Conservation (phyloP, 208 protist genomes). For the Naegleria lovaniensis region DNA sequence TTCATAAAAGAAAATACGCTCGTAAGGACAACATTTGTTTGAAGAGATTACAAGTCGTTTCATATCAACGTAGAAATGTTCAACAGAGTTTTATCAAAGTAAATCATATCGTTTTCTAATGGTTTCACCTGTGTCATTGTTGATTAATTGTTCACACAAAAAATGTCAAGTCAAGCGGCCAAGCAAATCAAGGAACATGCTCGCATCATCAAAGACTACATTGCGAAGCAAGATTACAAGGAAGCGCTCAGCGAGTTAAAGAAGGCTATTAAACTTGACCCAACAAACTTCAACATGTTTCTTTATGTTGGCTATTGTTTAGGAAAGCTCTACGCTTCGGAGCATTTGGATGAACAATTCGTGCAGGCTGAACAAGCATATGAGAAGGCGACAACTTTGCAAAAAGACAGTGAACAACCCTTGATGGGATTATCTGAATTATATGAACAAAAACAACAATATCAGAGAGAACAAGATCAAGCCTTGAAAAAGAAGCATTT, state of each 20-base stretch:
- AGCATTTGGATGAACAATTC: background rate
- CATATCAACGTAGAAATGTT: too few relatives aligned
- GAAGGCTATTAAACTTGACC: background rate
- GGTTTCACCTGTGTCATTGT: too few relatives aligned
- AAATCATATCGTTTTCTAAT: too few relatives aligned
- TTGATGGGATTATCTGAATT: background rate
- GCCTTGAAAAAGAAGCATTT: background rate
- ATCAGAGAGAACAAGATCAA: background rate
- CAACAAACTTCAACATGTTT: background rate
- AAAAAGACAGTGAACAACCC: background rate
- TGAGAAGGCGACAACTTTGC: background rate
- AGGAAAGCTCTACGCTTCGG: background rate
- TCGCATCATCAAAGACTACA: background rate
- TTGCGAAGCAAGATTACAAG: constrained; percentile 1
- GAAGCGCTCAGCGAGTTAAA: background rate
- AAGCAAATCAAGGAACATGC: background rate
- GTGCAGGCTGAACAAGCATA: background rate
- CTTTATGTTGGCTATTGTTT: background rate
- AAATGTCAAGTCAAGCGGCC: too few relatives aligned
- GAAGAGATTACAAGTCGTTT: too few relatives aligned
- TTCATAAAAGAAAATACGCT: background rate
- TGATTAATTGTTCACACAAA: too few relatives aligned
- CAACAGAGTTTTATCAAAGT: too few relatives aligned
- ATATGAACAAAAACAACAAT: background rate
- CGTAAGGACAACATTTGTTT: background rate